A percentile compares a stretch with the other conserved stretches of the same genome.
These are phyloP conservation scores for Teratosphaeria viscida DNA, from an alignment of 2,329 filamentous ascomycete genomes.

Conservation along the genomic window DNA sequence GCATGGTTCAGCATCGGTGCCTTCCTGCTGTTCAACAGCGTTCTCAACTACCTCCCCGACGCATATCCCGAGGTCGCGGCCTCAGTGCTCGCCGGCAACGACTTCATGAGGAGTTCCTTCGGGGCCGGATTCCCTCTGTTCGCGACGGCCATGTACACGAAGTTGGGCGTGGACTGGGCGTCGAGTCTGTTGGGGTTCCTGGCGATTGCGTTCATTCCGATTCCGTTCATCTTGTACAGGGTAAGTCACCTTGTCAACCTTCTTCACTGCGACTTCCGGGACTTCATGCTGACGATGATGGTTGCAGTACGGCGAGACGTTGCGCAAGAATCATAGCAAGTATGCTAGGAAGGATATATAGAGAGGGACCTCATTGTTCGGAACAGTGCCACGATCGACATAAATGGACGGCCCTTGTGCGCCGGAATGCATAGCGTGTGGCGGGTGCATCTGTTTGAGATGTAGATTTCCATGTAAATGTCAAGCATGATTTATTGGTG, in stretches of 20 bases:
- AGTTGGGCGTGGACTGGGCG: constrained; percentile 34
- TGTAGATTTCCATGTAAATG: neutral
- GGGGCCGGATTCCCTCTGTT: constrained; percentile 33
- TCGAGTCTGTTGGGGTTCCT: constrained; percentile 32
- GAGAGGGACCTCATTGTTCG: neutral
- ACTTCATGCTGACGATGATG: neutral
- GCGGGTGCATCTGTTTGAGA: neutral
- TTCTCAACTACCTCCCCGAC: constrained; percentile 36
- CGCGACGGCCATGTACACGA: constrained; percentile 27
- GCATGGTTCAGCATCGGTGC: constrained; percentile 27
- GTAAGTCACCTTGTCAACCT: constrained; percentile 6
- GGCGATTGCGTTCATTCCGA: constrained; percentile 34
- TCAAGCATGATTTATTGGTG: neutral
- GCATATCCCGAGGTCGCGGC: constrained; percentile 34
- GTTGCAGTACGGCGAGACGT: constrained; percentile 26
- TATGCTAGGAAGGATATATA: constrained; percentile 30
- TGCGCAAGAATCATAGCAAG: constrained; percentile 31
- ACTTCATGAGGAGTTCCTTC: constrained; percentile 32
- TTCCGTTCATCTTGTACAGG: constrained; percentile 36
- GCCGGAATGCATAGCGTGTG: neutral
- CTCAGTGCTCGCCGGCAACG: constrained; percentile 35
- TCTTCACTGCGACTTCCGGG: no score
- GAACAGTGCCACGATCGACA: neutral
- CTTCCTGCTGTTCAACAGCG: constrained; percentile 39
- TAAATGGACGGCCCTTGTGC: neutral